Evolutionary conservation across 306 rosid genomes (phyloP).

Genomic region (Mucuna pruriens): DNA sequence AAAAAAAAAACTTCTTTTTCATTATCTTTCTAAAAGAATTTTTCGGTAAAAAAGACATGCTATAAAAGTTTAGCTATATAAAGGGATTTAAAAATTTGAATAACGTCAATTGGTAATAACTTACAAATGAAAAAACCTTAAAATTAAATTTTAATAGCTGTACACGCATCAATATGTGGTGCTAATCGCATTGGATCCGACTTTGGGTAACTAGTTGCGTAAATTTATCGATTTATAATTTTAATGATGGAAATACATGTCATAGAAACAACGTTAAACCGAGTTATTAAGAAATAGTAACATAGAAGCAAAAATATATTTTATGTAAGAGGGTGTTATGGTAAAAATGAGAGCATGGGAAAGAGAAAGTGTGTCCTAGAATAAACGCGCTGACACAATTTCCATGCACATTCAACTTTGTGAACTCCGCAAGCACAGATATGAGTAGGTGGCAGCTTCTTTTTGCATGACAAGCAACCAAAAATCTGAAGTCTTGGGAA

Average conservation of each 20-base stretch:
- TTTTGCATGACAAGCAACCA: conserved; percentile 82
- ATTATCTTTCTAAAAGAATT: too few species aligned
- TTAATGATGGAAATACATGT: background rate
- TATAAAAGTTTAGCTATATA: too few species aligned
- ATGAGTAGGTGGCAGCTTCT: conserved; percentile 68
- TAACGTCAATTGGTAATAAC: conserved; percentile 1
- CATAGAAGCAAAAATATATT: background rate
- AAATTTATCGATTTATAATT: background rate
- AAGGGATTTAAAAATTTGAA: too few species aligned
- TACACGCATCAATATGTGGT: too few species aligned
- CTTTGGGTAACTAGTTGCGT: background rate
- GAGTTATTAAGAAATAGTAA: background rate
- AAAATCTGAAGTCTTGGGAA: background rate
- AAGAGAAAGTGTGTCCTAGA: conserved; percentile 35
- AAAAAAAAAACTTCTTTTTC: too few species aligned
- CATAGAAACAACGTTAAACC: background rate
- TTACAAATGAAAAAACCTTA: background rate
- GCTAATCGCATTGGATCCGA: background rate
- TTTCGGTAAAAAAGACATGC: too few species aligned
- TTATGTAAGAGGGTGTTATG: conserved; percentile 24
- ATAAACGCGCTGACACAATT: conserved; percentile 57
- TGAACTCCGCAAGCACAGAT: conserved; percentile 42
- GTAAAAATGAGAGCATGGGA: conserved; percentile 38
- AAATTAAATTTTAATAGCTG: background rate
- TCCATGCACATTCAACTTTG: conserved; percentile 55